Conservation (phyloP, 768 basidiomycete genomes). For the Xanthoconium purpureum region DNA sequence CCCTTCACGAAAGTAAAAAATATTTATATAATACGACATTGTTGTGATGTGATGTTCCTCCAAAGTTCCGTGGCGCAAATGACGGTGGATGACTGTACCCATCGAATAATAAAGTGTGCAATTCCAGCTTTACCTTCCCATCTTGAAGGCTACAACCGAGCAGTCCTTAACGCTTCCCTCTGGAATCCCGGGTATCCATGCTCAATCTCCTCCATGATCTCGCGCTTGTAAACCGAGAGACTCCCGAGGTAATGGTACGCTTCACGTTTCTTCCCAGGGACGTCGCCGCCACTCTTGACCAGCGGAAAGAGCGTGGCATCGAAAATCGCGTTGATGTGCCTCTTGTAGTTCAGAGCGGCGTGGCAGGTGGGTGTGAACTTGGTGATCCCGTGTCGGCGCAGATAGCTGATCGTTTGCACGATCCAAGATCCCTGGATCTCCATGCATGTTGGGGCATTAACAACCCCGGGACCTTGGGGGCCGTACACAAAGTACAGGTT, state of each 20-base stretch:
- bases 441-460: conserved; percentile 10
- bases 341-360: conserved; percentile 7
- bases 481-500: conserved; percentile 16
- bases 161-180: not conserved
- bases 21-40: too few relatives aligned
- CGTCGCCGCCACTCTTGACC: not conserved
- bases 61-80: too few relatives aligned
- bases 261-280: conserved; percentile 8
- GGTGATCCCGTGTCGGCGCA: too few relatives aligned
- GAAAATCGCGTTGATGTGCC: not conserved
- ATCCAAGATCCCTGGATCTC: conserved; percentile 11
- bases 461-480: conserved; percentile 9
- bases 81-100: too few relatives aligned
- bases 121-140: too few relatives aligned
- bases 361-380: conserved; percentile 2
- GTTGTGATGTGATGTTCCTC: too few relatives aligned
- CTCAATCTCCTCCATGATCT: conserved; percentile 12
- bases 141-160: not conserved
- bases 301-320: conserved; percentile 5
- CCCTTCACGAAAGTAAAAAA: too few relatives aligned
- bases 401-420: conserved; percentile 12
- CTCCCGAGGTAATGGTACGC: not conserved
- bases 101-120: too few relatives aligned
- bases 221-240: not conserved
- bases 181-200: conserved; percentile 7